These are phyloP conservation scores for Thymus quinquecostatus DNA, from an alignment of 257 asterid species.

Conservation along the genomic window DNA sequence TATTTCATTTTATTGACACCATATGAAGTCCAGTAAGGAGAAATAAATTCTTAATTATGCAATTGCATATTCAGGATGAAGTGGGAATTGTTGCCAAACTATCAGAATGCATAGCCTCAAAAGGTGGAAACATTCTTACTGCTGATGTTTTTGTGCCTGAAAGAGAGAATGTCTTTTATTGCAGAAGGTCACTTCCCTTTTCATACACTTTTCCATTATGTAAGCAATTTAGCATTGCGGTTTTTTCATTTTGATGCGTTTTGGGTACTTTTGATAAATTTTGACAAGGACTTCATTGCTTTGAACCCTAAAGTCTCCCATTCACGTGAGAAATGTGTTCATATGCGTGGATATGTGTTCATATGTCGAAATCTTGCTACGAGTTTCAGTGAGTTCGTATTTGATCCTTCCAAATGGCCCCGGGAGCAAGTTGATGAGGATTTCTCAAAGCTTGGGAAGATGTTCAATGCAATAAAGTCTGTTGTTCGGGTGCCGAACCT, in stretches of 20 bases:
- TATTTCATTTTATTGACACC: neutral
- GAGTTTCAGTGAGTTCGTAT: constrained; percentile 77
- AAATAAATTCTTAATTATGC: constrained; percentile 13
- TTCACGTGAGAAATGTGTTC: constrained; percentile 7
- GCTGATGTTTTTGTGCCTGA: constrained; percentile 96
- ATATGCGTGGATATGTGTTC: constrained; percentile 24
- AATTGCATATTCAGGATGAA: constrained; percentile 61
- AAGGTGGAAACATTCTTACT: constrained; percentile 83
- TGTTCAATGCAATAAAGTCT: constrained; percentile 76
- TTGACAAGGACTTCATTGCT: neutral
- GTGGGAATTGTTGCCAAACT: constrained; percentile 88
- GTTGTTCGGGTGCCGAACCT: constrained; percentile 74
- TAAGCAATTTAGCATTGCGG: neutral
- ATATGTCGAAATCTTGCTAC: constrained; percentile 35
- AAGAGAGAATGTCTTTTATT: constrained; percentile 74
- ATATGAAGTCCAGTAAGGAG: constrained; percentile 2
- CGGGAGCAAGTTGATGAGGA: constrained; percentile 80
- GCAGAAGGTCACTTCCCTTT: constrained; percentile 67
- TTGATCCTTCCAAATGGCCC: constrained; percentile 85
- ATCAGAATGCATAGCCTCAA: constrained; percentile 92
- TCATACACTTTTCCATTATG: neutral
- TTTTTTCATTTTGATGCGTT: neutral
- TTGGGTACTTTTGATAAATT: neutral
- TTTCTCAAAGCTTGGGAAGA: constrained; percentile 62
- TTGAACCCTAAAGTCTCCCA: neutral